phyloP scores from a whole-genome alignment of 2,329 filamentous ascomycete species.

The Byssothecium circinans region DNA sequence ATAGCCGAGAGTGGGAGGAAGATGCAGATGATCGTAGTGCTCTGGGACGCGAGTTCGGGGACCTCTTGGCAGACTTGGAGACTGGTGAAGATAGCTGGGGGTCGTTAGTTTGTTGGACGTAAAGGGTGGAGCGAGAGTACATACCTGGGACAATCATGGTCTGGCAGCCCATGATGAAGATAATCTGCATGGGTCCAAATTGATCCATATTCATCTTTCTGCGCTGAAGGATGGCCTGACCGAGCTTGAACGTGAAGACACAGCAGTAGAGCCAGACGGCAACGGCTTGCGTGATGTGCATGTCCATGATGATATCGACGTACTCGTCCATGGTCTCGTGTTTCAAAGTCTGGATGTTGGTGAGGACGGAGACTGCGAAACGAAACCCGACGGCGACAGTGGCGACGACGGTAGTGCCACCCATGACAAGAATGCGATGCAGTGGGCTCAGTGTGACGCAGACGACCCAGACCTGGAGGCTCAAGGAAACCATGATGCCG shows the following conservation, averaged over 20 bases:
- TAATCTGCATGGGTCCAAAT: conserved; percentile 66
- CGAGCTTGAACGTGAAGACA: conserved; percentile 65
- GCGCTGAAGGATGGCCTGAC: conserved; percentile 58
- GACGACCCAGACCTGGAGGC: conserved; percentile 66
- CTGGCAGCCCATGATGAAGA: conserved; percentile 69
- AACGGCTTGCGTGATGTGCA: conserved; percentile 56
- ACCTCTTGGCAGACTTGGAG: conserved; percentile 56
- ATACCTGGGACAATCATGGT: conserved; percentile 66
- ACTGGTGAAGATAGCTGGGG: conserved; percentile 61
- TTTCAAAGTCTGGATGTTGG: conserved; percentile 46
- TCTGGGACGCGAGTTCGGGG: conserved; percentile 57
- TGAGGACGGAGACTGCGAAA: conserved; percentile 55
- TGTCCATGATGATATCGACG: conserved; percentile 31
- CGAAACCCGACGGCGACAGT: conserved; percentile 57
- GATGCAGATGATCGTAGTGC: conserved; percentile 62
- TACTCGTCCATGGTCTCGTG: conserved; percentile 28
- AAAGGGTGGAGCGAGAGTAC: neutral
- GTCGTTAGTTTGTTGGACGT: conserved; percentile 20
- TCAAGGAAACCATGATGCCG: conserved; percentile 60
- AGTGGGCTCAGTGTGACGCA: conserved; percentile 52
- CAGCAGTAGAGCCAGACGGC: conserved; percentile 64
- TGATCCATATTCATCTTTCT: conserved; percentile 59
- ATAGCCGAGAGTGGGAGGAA: conserved; percentile 68
- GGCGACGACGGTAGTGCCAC: conserved; percentile 53
- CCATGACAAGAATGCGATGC: conserved; percentile 51